Percentiles rank a stretch among this genome's conserved stretches.
phyloP scores from a whole-genome alignment of 495 filamentous ascomycete species.

The Xylaria venustula region DNA sequence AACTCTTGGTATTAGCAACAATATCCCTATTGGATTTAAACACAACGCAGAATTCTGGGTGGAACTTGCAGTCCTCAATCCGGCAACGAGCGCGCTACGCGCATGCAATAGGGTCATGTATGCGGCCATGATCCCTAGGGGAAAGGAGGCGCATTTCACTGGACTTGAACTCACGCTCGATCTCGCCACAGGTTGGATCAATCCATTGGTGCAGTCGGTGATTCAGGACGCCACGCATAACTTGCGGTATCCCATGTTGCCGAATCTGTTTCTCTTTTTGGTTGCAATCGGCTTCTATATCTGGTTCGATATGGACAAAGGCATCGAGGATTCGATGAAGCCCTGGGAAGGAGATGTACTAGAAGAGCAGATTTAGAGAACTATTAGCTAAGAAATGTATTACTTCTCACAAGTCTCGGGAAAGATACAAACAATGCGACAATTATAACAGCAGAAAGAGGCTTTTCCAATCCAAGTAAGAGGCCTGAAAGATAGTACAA shows the following conservation, averaged over 20 bases:
- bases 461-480: too few relatives aligned
- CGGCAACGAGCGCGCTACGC: constrained; percentile 19
- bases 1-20: constrained; percentile 19
- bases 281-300: constrained; percentile 15
- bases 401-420: too few relatives aligned
- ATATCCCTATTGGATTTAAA: constrained; percentile 24
- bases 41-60: constrained; percentile 26
- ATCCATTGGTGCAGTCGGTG: constrained; percentile 22
- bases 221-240: constrained; percentile 27
- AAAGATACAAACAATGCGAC: too few relatives aligned
- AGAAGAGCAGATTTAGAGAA: not conserved
- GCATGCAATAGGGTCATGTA: constrained; percentile 25
- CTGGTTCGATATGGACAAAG: constrained; percentile 24
- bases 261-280: constrained; percentile 23
- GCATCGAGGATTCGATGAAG: constrained; percentile 23
- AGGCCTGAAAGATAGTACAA: too few relatives aligned
- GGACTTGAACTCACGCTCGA: constrained; percentile 24
- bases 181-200: constrained; percentile 27
- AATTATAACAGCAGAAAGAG: too few relatives aligned
- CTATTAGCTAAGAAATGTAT: constrained; percentile 35
- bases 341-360: constrained; percentile 6
- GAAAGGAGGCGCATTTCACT: constrained; percentile 26
- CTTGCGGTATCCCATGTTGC: constrained; percentile 24
- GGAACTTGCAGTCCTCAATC: constrained; percentile 20
- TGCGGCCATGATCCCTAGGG: constrained; percentile 20